Conservation (phyloP, 345 rosid species). For the Orychophragmus violaceus region DNA sequence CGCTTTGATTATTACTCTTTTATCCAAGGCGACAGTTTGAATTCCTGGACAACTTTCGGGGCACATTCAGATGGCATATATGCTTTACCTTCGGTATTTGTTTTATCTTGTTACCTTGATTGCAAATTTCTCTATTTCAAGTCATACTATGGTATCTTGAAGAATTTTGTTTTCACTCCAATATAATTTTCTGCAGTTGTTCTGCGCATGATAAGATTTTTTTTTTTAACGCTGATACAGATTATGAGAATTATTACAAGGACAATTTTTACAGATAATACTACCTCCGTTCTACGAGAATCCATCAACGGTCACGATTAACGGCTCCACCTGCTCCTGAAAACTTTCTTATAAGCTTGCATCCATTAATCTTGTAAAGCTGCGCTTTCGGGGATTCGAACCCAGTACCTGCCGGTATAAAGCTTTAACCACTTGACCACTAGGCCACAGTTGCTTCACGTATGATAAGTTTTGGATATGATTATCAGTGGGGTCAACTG, state of each 20-base stretch:
- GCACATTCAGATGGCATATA: slow-evolving; percentile 92
- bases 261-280: too few species aligned
- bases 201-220: slow-evolving; percentile 87
- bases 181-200: slow-evolving; percentile 37
- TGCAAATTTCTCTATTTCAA: background rate
- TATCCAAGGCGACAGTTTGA: slow-evolving; percentile 50
- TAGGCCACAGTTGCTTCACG: slow-evolving; percentile 80
- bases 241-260: too few species aligned
- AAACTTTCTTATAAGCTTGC: too few species aligned
- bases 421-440: too few species aligned
- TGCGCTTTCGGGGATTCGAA: too few species aligned
- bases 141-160: background rate
- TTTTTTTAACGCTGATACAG: too few species aligned
- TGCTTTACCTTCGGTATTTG: slow-evolving; percentile 82
- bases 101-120: background rate
- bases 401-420: too few species aligned
- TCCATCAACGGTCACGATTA: too few species aligned
- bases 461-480: slow-evolving; percentile 90
- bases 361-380: too few species aligned
- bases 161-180: background rate
- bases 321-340: too few species aligned
- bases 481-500: slow-evolving; percentile 64
- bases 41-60: slow-evolving; percentile 71
- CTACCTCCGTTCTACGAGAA: too few species aligned
- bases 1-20: background rate